Evolutionary conservation across 805 yeast species (phyloP).

Genomic region (Yarrowia divulgata): DNA sequence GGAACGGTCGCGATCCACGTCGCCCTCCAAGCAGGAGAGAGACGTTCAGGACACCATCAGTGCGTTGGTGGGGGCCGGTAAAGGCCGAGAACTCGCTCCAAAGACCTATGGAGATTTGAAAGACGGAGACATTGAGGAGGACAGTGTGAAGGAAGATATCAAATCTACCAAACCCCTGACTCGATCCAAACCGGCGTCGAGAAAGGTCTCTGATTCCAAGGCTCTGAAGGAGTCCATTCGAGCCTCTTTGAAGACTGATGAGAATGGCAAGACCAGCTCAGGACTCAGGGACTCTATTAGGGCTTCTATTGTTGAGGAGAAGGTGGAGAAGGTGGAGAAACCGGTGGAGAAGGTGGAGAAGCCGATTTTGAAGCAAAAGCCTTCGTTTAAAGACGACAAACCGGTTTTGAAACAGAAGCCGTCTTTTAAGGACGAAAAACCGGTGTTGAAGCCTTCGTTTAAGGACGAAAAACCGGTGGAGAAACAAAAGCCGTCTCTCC

Average conservation of each 20-base stretch:
- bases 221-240: constrained; percentile 26
- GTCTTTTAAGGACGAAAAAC: background rate
- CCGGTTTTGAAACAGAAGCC: background rate
- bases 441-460: background rate
- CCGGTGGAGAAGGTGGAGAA: background rate
- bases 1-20: constrained; percentile 42
- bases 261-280: background rate
- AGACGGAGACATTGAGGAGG: background rate
- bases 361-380: background rate
- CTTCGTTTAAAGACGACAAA: background rate
- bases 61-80: constrained; percentile 7
- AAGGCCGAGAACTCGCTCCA: constrained; percentile 25
- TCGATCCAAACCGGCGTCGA: constrained; percentile 7
- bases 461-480: background rate
- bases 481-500: no score
- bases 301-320: constrained; percentile 10
- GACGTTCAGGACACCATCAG: constrained; percentile 23
- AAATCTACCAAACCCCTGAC: no score
- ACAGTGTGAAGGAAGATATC: no score
- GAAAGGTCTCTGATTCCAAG: constrained; percentile 35
- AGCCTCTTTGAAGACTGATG: constrained; percentile 10
- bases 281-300: constrained; percentile 2
- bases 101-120: constrained; percentile 11
- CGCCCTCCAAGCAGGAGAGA: constrained; percentile 41
- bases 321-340: background rate